Base-by-base conservation (phyloP, 768 basidiomycete genomes). In the Russula brevipes region DNA sequence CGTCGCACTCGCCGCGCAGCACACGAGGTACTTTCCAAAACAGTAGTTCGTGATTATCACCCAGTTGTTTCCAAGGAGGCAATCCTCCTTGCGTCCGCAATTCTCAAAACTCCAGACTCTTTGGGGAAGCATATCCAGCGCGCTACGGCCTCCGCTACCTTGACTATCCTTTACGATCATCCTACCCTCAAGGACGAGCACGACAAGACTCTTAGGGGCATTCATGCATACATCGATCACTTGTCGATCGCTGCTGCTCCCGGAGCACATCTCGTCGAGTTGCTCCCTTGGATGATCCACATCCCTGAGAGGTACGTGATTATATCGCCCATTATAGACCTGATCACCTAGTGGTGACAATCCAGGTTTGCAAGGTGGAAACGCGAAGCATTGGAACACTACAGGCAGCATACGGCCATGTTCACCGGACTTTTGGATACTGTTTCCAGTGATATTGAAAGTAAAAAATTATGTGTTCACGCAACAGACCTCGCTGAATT, bases 361-460 rank as follows among this genome's bases (percentile, higher is more conserved):
- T 0, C 39, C 39, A 62, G 61, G 14, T 42, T 51, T 38, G 61
- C 61, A 12, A 45, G 16, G 30, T 61, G 60, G 60, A 61, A 61
- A 24, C 54, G 61, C 1, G 54, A 56, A 36, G 55, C 36, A 50
- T n/a, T 41, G 49, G 39, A 42, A 8, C 35, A 57, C 24, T 50
- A 41, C 24, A 24, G n/a, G 5, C 44, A 24, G 47, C 45, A 45
- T 31, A 47, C 33, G n/a, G 5, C 14, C 45, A 33, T 62, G 61
- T 62, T 62, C 24, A 41, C 56, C 41, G 4, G 49, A 12, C 61
- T 56, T 50, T 51, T 59, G 35, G 39, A 57, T 30, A 49, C 35
- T 36, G 57, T 47, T 57, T 47, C n/a, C 36, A 35, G 16, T 11
- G 39, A 51, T 3, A 42, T 59, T 5, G 57, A 51, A 42, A 42